These are phyloP conservation scores for Epichloe bromicola DNA, from an alignment of 2,329 filamentous ascomycete genomes.

Conservation along the genomic window DNA sequence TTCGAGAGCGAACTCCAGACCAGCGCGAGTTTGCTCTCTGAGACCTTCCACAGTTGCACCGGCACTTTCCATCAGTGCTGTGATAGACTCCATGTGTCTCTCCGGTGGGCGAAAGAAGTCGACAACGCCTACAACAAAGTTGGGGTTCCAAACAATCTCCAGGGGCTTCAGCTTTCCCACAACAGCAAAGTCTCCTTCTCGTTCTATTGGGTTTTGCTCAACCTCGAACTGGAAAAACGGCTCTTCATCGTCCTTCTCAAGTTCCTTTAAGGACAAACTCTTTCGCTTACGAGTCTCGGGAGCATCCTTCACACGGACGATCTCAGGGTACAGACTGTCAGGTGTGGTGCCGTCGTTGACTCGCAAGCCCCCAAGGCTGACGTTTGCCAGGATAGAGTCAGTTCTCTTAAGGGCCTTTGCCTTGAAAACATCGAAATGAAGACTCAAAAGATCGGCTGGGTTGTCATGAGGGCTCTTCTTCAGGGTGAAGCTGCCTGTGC, in stretches of 20 bases:
- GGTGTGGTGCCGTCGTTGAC: slow-evolving; percentile 93
- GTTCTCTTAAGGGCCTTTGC: slow-evolving; percentile 81
- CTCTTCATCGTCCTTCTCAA: slow-evolving; percentile 43
- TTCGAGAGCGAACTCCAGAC: slow-evolving; percentile 88
- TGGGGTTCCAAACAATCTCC: slow-evolving; percentile 95
- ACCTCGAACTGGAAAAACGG: slow-evolving; percentile 87
- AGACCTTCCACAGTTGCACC: slow-evolving; percentile 92
- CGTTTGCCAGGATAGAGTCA: slow-evolving; percentile 77
- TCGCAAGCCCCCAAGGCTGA: slow-evolving; percentile 89
- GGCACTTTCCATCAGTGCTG: slow-evolving; percentile 86
- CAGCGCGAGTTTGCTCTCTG: slow-evolving; percentile 87
- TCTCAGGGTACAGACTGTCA: slow-evolving; percentile 83
- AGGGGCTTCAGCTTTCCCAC: slow-evolving; percentile 88
- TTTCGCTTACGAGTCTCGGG: slow-evolving; percentile 36
- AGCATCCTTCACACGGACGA: slow-evolving; percentile 88
- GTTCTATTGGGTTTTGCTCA: slow-evolving; percentile 90
- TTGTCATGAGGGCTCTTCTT: slow-evolving; percentile 54
- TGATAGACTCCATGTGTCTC: slow-evolving; percentile 96
- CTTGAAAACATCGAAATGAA: slow-evolving; percentile 91
- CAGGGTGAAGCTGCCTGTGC: slow-evolving; percentile 90
- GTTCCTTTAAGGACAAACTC: slow-evolving; percentile 39
- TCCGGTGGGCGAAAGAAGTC: slow-evolving; percentile 96
- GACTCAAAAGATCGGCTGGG: slow-evolving; percentile 66
- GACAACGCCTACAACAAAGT: slow-evolving; percentile 77
- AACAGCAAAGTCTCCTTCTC: slow-evolving; percentile 79